Conservation (phyloP, 148 eudicot genomes). For the Rheum nobile region DNA sequence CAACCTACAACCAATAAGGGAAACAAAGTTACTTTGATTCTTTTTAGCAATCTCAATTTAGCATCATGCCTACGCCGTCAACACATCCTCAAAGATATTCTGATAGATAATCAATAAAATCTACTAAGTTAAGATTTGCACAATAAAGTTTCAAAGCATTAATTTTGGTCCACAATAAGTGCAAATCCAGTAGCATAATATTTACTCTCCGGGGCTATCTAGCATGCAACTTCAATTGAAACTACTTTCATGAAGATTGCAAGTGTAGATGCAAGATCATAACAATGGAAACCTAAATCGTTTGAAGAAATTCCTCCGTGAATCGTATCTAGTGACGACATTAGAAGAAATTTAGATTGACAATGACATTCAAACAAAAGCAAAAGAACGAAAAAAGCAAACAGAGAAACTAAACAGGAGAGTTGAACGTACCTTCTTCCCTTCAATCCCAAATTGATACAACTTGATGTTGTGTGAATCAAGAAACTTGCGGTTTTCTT, state of each 20-base stretch:
- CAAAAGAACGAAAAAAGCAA: background rate
- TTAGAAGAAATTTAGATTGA: background rate
- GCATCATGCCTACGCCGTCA: background rate
- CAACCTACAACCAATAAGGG: too few relatives aligned
- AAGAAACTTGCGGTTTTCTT: conserved; percentile 48
- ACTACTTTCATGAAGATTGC: background rate
- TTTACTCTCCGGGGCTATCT: too few relatives aligned
- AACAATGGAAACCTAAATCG: too few relatives aligned
- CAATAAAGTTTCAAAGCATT: background rate
- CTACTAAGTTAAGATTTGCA: background rate
- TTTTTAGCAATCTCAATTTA: background rate
- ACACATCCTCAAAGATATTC: background rate
- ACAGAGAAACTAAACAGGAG: background rate
- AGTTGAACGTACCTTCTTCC: conserved; percentile 46
- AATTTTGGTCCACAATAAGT: background rate
- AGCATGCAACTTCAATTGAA: background rate
- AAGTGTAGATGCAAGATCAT: background rate
- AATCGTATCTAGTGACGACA: too few relatives aligned
- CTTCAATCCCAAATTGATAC: conserved; percentile 80
- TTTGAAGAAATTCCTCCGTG: too few relatives aligned
- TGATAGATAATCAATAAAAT: background rate
- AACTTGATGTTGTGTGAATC: conserved; percentile 38
- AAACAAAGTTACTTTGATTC: background rate
- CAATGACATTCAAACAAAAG: background rate
- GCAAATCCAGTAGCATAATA: background rate